These are phyloP conservation scores for Komagataella mondaviorum DNA, from an alignment of 805 yeast genomes.

Conservation along the genomic window DNA sequence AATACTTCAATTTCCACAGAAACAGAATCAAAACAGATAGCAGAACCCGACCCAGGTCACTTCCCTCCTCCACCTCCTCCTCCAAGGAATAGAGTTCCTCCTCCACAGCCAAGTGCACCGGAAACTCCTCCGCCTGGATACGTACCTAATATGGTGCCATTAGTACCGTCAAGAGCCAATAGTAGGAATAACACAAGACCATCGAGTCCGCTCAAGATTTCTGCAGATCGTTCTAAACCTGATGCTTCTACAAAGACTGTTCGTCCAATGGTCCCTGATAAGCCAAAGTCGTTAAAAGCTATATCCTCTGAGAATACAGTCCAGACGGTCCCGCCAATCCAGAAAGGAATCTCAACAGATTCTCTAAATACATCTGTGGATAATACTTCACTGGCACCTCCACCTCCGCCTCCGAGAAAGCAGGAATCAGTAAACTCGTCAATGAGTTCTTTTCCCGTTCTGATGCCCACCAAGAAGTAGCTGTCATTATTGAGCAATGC, in stretches of 20 bases:
- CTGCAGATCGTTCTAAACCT: not conserved
- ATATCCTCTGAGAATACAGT: not conserved
- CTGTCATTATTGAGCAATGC: not conserved
- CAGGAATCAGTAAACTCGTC: not conserved
- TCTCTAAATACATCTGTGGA: not conserved
- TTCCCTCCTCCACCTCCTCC: not conserved
- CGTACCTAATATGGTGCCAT: not conserved
- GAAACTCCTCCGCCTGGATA: not conserved
- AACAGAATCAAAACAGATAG: not conserved
- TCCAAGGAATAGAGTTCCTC: not conserved
- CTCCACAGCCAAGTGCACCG: not conserved
- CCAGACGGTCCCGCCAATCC: not conserved
- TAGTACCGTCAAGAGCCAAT: not conserved
- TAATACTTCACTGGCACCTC: not conserved
- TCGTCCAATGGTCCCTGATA: not conserved
- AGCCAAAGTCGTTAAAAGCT: not conserved
- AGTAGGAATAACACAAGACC: not conserved
- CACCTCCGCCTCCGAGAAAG: not conserved
- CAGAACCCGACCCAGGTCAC: not conserved
- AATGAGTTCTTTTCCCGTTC: not conserved
- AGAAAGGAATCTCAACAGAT: not conserved
- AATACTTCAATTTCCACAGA: not conserved
- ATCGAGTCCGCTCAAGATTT: not conserved
- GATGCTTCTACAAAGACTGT: not conserved
- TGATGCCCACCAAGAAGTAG: not conserved